phyloP scores from a whole-genome alignment of 352 stramenopile species.

The Blastocystis sp. region DNA sequence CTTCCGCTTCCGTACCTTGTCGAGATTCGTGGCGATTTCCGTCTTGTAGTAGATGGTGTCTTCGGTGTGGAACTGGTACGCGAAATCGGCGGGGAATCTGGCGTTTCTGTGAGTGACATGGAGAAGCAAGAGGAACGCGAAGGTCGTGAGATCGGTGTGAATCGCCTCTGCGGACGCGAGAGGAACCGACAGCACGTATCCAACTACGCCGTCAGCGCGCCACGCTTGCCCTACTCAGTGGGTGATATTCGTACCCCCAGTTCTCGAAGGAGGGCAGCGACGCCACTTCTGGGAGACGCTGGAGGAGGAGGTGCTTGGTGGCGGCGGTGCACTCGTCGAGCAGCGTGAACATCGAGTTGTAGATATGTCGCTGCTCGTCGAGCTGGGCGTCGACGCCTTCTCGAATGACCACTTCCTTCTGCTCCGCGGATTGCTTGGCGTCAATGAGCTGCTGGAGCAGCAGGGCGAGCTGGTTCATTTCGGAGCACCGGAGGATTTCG shows the following conservation, averaged over 20 bases:
- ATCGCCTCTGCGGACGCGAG: background rate
- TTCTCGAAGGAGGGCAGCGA: background rate
- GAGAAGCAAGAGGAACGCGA: background rate
- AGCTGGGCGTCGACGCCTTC: constrained; percentile 36
- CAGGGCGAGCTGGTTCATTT: background rate
- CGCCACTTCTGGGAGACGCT: constrained; percentile 12
- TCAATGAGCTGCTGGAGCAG: constrained; percentile 64
- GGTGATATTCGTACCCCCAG: constrained; percentile 52
- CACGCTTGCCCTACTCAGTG: background rate
- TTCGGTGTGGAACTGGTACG: constrained; percentile 69
- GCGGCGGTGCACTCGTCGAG: constrained; percentile 35
- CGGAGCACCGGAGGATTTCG: background rate
- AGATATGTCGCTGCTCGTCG: constrained; percentile 13
- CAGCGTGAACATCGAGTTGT: constrained; percentile 13
- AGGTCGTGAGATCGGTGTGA: background rate
- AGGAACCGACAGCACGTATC: constrained; percentile 17
- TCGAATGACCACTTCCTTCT: constrained; percentile 35
- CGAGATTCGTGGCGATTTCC: constrained; percentile 16
- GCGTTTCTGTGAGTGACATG: background rate
- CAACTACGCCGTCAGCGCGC: constrained; percentile 1
- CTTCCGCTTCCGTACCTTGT: background rate
- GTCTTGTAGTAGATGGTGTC: constrained; percentile 60
- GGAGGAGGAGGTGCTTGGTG: constrained; percentile 23
- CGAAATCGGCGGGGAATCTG: constrained; percentile 32
- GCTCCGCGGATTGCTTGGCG: background rate